phyloP scores from a whole-genome alignment of 352 stramenopile genomes.

The Phytophthora meadii region DNA sequence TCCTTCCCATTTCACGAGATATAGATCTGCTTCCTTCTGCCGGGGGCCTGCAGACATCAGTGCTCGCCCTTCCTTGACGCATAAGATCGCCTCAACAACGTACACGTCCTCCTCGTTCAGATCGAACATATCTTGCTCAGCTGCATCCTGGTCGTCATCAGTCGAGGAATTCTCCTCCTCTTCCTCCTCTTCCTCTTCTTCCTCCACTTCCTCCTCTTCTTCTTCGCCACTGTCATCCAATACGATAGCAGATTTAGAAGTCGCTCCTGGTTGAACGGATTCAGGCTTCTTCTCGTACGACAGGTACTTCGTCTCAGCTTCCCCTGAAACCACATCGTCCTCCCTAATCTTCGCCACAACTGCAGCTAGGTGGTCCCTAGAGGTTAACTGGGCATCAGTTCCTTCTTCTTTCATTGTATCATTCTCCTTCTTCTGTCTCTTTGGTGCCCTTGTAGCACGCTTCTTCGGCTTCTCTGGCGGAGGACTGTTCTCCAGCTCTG shows the following conservation, averaged over 20 bases:
- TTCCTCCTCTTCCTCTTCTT: slow-evolving; percentile 33
- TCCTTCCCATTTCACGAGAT: slow-evolving; percentile 81
- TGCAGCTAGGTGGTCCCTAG: slow-evolving; percentile 33
- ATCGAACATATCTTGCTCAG: slow-evolving; percentile 51
- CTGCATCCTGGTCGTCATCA: slow-evolving; percentile 54
- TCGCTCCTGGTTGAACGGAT: slow-evolving; percentile 32
- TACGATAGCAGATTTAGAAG: slow-evolving; percentile 55
- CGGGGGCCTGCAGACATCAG: slow-evolving; percentile 37
- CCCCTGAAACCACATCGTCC: slow-evolving; percentile 27
- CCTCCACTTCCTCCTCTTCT: slow-evolving; percentile 38
- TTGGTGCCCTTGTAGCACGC: slow-evolving; percentile 3
- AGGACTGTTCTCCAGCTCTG: slow-evolving; percentile 28
- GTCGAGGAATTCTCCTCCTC: slow-evolving; percentile 59
- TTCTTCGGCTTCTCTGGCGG: slow-evolving; percentile 26
- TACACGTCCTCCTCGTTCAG: slow-evolving; percentile 81
- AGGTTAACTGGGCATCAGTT: background rate
- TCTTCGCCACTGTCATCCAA: slow-evolving; percentile 62
- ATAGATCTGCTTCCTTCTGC: slow-evolving; percentile 71
- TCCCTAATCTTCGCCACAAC: slow-evolving; percentile 45
- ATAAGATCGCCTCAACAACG: slow-evolving; percentile 76
- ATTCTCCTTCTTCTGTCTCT: slow-evolving; percentile 20
- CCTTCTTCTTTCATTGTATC: slow-evolving; percentile 22
- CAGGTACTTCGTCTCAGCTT: slow-evolving; percentile 32
- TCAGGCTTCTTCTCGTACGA: slow-evolving; percentile 34
- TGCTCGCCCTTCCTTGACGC: slow-evolving; percentile 63